Evolutionary conservation across 2,329 filamentous ascomycete species (phyloP).

Genomic region (Clonostachys solani): DNA sequence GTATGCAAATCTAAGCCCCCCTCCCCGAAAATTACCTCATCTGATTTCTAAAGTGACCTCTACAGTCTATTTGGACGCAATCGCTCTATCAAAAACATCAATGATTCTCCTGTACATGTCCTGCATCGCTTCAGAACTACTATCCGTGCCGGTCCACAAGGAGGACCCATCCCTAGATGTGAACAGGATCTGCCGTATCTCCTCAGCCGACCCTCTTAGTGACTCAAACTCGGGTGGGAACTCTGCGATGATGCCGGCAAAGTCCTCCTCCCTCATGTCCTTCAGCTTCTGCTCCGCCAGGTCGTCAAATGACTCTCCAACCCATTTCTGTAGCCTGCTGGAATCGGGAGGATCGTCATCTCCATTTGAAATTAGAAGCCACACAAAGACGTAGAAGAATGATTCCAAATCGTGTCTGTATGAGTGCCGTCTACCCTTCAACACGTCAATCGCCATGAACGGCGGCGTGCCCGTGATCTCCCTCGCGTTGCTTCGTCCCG

Average conservation of each 20-base stretch:
- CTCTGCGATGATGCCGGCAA: not conserved
- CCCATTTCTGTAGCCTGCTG: not conserved
- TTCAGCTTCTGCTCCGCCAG: not conserved
- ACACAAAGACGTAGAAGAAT: not conserved
- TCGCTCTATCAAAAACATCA: too few relatives aligned
- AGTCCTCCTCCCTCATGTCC: not conserved
- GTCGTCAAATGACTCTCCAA: not conserved
- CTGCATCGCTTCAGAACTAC: too few relatives aligned
- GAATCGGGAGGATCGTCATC: not conserved
- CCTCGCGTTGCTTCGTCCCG: not conserved
- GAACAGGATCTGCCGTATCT: not conserved
- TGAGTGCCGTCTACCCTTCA: not conserved
- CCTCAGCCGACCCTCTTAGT: not conserved
- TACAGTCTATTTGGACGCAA: too few relatives aligned
- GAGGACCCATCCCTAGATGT: too few relatives aligned
- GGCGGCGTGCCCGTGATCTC: slow-evolving; percentile 3
- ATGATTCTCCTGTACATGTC: too few relatives aligned
- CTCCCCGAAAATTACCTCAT: too few relatives aligned
- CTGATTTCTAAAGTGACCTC: too few relatives aligned
- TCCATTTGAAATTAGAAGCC: not conserved
- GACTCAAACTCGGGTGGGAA: not conserved
- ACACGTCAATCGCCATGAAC: not conserved
- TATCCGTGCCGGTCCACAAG: too few relatives aligned
- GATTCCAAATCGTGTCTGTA: not conserved
- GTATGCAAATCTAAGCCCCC: too few relatives aligned